phyloP scores from a whole-genome alignment of 73 alveolate genomes.

The Breviolum minutum region DNA sequence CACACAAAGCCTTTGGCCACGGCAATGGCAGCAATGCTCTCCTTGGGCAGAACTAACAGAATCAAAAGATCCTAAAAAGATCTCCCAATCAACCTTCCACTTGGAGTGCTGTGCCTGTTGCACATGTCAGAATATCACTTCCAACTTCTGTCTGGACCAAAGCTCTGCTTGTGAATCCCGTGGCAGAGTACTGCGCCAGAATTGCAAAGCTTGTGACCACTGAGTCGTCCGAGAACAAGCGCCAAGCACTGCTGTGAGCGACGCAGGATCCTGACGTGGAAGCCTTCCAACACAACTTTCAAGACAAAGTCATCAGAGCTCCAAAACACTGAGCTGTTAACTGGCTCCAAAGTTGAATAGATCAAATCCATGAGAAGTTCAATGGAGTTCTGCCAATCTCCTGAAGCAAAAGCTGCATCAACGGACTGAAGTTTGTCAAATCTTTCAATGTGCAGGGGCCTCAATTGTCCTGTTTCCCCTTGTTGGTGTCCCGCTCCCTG shows the following conservation, averaged over 20 bases:
- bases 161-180: conserved; percentile 47
- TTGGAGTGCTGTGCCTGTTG: neutral
- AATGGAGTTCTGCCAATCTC: conserved; percentile 44
- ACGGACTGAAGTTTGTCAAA: neutral
- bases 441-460: too few relatives aligned
- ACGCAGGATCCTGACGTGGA: neutral
- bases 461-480: too few relatives aligned
- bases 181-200: neutral
- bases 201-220: conserved; percentile 33
- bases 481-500: too few relatives aligned
- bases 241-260: conserved; percentile 31
- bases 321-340: neutral
- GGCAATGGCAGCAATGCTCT: conserved; percentile 38
- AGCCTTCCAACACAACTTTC: neutral
- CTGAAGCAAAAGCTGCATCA: neutral
- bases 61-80: neutral
- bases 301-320: neutral
- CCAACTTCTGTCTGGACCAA: neutral
- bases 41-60: neutral
- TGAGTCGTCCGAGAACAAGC: conserved; percentile 25
- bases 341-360: neutral
- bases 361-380: neutral
- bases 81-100: neutral
- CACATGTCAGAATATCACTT: neutral
- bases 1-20: conserved; percentile 49